A percentile compares a stretch with the other conserved stretches of the same genome.
Conservation (phyloP, 1,284 basidiomycete genomes). For the Ustilago cynodontis region DNA sequence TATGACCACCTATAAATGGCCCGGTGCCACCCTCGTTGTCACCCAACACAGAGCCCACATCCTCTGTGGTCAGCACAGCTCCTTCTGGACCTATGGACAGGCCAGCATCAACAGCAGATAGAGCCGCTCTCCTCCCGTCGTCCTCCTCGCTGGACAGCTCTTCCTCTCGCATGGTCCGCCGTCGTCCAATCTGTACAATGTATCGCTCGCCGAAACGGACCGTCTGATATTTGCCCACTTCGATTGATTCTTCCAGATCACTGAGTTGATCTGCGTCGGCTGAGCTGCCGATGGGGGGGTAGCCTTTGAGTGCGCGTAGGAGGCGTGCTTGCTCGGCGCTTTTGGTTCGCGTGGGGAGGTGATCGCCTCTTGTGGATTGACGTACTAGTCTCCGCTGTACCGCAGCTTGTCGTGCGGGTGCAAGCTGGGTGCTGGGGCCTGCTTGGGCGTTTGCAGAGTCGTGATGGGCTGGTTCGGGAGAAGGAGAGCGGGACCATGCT, state of each 20-base stretch:
- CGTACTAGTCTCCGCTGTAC: slow-evolving; percentile 39
- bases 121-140: slow-evolving; percentile 35
- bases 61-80: slow-evolving; percentile 10
- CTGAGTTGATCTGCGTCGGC: slow-evolving; percentile 64
- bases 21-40: slow-evolving; percentile 20
- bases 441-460: slow-evolving; percentile 19
- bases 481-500: slow-evolving; percentile 44
- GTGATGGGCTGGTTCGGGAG: slow-evolving; percentile 35
- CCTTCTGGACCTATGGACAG: slow-evolving; percentile 21
- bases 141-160: slow-evolving; percentile 60
- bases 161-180: slow-evolving; percentile 59
- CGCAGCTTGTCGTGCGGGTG: slow-evolving; percentile 30
- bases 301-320: slow-evolving; percentile 57
- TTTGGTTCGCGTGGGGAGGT: slow-evolving; percentile 48
- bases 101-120: slow-evolving; percentile 31
- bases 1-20: slow-evolving; percentile 34
- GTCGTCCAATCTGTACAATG: slow-evolving; percentile 62
- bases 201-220: slow-evolving; percentile 61
- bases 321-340: slow-evolving; percentile 54
- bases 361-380: slow-evolving; percentile 54
- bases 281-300: slow-evolving; percentile 54
- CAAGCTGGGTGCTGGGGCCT: slow-evolving; percentile 30
- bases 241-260: slow-evolving; percentile 62
- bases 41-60: slow-evolving; percentile 13
- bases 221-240: slow-evolving; percentile 54